Percentiles rank a stretch among this genome's conserved stretches.
phyloP scores from a whole-genome alignment of 169 alveolate genomes.

The Plasmodium cynomolgi region DNA sequence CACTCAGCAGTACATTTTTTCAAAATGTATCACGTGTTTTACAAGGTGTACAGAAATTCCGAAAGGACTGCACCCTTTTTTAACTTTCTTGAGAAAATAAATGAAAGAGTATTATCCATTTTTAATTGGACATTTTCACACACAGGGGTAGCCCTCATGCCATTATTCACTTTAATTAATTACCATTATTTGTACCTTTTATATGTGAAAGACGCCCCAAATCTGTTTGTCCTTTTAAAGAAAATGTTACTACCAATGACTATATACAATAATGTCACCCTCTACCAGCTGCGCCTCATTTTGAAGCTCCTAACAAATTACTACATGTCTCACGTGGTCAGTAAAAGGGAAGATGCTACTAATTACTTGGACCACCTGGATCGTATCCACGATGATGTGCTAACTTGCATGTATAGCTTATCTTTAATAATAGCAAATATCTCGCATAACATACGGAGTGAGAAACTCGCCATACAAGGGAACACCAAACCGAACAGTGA shows the following conservation, averaged over 20 bases:
- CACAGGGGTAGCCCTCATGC: constrained; percentile 35
- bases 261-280: constrained; percentile 30
- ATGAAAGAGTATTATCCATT: constrained; percentile 62
- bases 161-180: constrained; percentile 44
- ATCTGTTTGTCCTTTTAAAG: constrained; percentile 30
- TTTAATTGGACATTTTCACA: constrained; percentile 67
- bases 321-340: constrained; percentile 3
- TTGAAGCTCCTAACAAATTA: constrained; percentile 33
- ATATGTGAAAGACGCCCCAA: constrained; percentile 14
- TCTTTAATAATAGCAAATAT: constrained; percentile 43
- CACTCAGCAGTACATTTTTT: constrained; percentile 33
- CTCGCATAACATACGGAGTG: constrained; percentile 8
- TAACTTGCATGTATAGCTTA: constrained; percentile 57
- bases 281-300: constrained; percentile 57
- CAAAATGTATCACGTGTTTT: constrained; percentile 37
- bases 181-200: constrained; percentile 50
- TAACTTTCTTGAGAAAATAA: constrained; percentile 42
- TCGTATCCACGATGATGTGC: constrained; percentile 33
- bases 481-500: neutral
- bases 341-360: neutral
- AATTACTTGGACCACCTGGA: neutral
- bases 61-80: neutral
- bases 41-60: constrained; percentile 1
- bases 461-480: neutral
- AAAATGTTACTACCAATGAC: constrained; percentile 67